Evolutionary conservation across 352 stramenopile species (phyloP).

Genomic region (Phytophthora foliorum): DNA sequence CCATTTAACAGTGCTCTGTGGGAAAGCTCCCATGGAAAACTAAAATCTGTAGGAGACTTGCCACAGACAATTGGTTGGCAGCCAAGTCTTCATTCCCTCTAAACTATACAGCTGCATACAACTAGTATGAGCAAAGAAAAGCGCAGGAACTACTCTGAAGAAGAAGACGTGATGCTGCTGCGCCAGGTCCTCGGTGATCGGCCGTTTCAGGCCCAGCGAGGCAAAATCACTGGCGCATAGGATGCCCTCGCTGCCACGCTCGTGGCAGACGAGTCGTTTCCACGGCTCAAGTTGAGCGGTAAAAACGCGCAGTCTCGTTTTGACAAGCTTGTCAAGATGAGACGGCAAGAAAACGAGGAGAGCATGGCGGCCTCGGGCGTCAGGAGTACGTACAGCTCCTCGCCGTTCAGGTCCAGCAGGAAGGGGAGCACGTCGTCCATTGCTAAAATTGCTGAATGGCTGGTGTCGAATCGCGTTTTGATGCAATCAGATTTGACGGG

Average conservation of each 20-base stretch:
- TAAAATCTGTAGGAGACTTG: neutral
- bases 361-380: neutral
- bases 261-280: neutral
- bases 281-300: neutral
- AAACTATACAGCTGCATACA: neutral
- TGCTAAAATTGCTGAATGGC: neutral
- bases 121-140: neutral
- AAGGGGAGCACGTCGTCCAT: neutral
- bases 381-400: no score
- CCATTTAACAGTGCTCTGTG: no score
- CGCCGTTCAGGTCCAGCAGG: neutral
- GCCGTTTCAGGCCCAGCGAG: neutral
- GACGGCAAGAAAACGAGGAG: neutral
- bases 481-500: neutral
- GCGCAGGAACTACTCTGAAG: neutral
- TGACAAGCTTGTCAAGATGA: neutral
- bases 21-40: no score
- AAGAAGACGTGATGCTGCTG: neutral
- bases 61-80: neutral
- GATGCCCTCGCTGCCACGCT: neutral
- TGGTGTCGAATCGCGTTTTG: neutral
- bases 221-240: neutral
- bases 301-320: neutral
- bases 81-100: neutral
- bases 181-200: neutral